A percentile compares a stretch with the other conserved stretches of the same genome.
Conservation (phyloP, 306 rosid genomes). For the Cajanus cajan region DNA sequence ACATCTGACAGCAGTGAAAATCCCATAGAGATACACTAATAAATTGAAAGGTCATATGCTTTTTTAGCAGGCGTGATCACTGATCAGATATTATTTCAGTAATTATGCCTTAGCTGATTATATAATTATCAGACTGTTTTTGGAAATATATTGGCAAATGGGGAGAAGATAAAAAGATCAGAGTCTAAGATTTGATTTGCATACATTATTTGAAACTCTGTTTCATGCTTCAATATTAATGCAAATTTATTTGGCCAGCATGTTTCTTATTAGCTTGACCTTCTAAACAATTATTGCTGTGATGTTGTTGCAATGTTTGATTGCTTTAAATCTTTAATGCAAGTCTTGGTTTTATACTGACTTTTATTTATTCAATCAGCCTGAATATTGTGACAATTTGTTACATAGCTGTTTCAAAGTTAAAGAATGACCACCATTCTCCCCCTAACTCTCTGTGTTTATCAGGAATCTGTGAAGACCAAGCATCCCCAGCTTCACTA, state of each 20-base stretch:
- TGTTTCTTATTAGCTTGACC: neutral
- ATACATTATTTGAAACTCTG: constrained; percentile 18
- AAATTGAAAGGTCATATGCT: neutral
- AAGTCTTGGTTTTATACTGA: neutral
- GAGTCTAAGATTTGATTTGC: constrained; percentile 11
- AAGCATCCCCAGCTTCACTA: constrained; percentile 98
- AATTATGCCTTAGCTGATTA: neutral
- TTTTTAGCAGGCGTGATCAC: neutral
- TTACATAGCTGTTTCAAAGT: constrained; percentile 12
- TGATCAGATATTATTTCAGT: neutral
- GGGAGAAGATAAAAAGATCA: neutral
- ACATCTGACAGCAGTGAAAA: neutral
- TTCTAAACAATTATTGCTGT: neutral
- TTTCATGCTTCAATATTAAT: constrained; percentile 27
- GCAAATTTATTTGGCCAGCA: neutral
- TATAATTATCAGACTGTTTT: neutral
- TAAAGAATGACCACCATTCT: neutral
- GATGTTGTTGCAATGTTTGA: neutral
- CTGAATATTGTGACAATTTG: constrained; percentile 13
- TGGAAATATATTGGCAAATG: constrained; percentile 2
- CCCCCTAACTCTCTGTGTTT: constrained; percentile 17
- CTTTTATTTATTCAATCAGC: neutral
- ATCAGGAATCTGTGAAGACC: constrained; percentile 89
- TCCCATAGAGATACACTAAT: neutral
- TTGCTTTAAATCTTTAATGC: constrained; percentile 12